These are phyloP conservation scores for Stagonosporopsis rhizophila DNA, from an alignment of 2,329 filamentous ascomycete genomes.

Conservation along the genomic window DNA sequence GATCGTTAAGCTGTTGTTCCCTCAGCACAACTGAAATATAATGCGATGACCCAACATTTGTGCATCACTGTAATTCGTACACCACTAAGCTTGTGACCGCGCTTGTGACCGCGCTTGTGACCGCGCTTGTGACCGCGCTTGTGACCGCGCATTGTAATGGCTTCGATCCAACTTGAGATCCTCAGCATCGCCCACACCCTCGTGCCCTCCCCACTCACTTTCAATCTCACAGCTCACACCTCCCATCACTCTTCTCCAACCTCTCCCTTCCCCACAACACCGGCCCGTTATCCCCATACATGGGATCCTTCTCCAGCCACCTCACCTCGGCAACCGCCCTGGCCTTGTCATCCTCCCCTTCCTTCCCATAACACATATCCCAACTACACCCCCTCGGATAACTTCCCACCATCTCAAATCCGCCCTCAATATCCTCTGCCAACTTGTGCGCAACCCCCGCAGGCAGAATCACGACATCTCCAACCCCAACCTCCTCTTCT, in stretches of 20 bases:
- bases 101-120: too few relatives aligned
- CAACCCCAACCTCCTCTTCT: conserved; percentile 62
- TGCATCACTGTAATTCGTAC: not conserved
- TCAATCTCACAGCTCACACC: not conserved
- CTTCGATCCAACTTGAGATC: not conserved
- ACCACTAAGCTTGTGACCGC: not conserved
- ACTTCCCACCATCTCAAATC: conserved; percentile 71
- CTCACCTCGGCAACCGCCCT: conserved; percentile 56
- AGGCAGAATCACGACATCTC: conserved; percentile 70
- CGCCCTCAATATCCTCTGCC: conserved; percentile 62
- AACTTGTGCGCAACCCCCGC: conserved; percentile 71
- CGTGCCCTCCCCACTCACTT: not conserved
- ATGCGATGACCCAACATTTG: not conserved
- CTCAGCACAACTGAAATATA: not conserved
- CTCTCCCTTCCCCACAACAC: conserved; percentile 32
- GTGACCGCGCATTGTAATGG: not conserved
- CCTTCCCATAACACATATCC: conserved; percentile 74
- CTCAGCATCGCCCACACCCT: not conserved
- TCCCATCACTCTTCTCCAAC: conserved; percentile 19
- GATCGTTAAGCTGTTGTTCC: not conserved
- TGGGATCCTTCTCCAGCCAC: conserved; percentile 68
- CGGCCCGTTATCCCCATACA: conserved; percentile 48
- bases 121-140: too few relatives aligned
- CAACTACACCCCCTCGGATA: conserved; percentile 67
- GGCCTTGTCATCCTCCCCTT: conserved; percentile 62